Evolutionary conservation across 202 grass and related monocot genomes (phyloP).

Genomic region (Bolboschoenoplectus hybrid): DNA sequence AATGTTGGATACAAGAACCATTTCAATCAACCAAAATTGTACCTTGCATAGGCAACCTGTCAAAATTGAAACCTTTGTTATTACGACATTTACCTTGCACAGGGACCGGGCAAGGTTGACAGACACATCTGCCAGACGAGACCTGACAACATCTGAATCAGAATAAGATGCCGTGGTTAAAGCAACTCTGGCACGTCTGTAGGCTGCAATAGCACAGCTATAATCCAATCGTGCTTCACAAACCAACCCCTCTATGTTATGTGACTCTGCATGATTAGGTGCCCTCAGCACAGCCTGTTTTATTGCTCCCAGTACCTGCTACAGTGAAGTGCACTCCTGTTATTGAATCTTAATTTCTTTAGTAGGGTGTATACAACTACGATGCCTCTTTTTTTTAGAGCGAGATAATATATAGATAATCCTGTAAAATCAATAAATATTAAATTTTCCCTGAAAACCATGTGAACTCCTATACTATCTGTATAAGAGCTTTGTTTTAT

Average conservation of each 20-base stretch:
- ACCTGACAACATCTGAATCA: slow-evolving; percentile 47
- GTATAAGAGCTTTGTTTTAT: background rate
- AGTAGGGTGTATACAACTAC: background rate
- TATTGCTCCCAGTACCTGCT: slow-evolving; percentile 80
- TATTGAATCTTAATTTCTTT: slow-evolving; percentile 25
- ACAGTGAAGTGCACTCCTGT: background rate
- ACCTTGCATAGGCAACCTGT: background rate
- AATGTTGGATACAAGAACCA: background rate
- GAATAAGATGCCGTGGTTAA: slow-evolving; percentile 49
- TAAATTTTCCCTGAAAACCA: background rate
- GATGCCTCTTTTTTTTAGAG: background rate
- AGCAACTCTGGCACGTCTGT: slow-evolving; percentile 60
- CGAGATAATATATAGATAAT: background rate
- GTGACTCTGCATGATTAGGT: slow-evolving; percentile 72
- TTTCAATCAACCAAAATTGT: background rate
- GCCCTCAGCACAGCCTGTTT: slow-evolving; percentile 76
- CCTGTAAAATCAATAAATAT: slow-evolving; percentile 23
- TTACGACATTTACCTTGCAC: slow-evolving; percentile 61
- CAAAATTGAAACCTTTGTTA: background rate
- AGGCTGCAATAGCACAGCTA: slow-evolving; percentile 68
- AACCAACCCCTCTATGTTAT: slow-evolving; percentile 87
- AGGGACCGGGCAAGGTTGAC: slow-evolving; percentile 89
- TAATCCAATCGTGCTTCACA: slow-evolving; percentile 85
- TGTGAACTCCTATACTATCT: slow-evolving; percentile 6
- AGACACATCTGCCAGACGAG: slow-evolving; percentile 61